These are phyloP conservation scores for Orobanche coerulescens DNA, from an alignment of 257 asterid genomes.

Conservation along the genomic window DNA sequence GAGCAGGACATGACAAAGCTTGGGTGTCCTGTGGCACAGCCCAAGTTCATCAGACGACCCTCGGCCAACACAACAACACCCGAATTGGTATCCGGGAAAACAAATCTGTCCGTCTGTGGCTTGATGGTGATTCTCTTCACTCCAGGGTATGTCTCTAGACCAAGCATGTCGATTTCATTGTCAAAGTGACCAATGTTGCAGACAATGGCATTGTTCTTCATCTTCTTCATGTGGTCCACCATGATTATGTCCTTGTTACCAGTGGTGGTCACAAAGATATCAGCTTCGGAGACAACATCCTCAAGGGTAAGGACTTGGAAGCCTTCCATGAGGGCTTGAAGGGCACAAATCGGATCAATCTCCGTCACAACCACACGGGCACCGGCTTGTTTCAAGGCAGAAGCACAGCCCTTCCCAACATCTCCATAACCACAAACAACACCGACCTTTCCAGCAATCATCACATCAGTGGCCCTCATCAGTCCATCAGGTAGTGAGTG, in stretches of 20 bases:
- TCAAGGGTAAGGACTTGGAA: slow-evolving; percentile 37
- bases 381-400: slow-evolving; percentile 40
- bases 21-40: slow-evolving; percentile 56
- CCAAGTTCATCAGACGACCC: slow-evolving; percentile 57
- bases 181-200: slow-evolving; percentile 61
- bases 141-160: slow-evolving; percentile 41
- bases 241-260: slow-evolving; percentile 54
- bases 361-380: slow-evolving; percentile 46
- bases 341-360: slow-evolving; percentile 48
- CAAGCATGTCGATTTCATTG: slow-evolving; percentile 48
- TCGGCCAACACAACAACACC: slow-evolving; percentile 44
- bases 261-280: slow-evolving; percentile 46
- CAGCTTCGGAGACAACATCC: slow-evolving; percentile 35
- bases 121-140: slow-evolving; percentile 44
- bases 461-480: slow-evolving; percentile 47
- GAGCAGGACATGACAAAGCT: slow-evolving; percentile 60
- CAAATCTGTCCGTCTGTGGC: slow-evolving; percentile 44
- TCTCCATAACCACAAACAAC: slow-evolving; percentile 47
- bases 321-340: slow-evolving; percentile 51
- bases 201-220: slow-evolving; percentile 50
- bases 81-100: slow-evolving; percentile 36
- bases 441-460: slow-evolving; percentile 47
- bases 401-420: slow-evolving; percentile 45
- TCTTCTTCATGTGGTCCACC: slow-evolving; percentile 45
- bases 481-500: slow-evolving; percentile 47